Conservation (phyloP, 257 asterid genomes). For the Solanum sparsipilum region DNA sequence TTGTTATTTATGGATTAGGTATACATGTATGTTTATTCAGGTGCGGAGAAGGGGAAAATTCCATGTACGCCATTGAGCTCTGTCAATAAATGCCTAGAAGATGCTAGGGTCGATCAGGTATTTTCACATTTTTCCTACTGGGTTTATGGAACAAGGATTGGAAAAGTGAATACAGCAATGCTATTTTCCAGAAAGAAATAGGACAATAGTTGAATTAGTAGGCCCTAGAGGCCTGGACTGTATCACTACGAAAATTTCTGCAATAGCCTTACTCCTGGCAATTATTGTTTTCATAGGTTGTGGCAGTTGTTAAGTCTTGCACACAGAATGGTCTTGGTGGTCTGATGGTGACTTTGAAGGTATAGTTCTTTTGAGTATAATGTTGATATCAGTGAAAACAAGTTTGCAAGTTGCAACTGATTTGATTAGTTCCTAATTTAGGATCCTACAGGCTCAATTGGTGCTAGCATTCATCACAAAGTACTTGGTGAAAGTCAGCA, state of each 20-base stretch:
- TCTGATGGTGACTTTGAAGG: constrained; percentile 68
- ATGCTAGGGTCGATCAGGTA: constrained; percentile 56
- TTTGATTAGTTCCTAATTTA: constrained; percentile 14
- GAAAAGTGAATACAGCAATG: background rate
- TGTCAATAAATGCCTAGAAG: constrained; percentile 37
- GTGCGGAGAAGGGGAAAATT: constrained; percentile 36
- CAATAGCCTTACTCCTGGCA: background rate
- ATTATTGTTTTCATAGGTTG: constrained; percentile 46
- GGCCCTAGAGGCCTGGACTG: background rate
- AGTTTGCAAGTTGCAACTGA: constrained; percentile 12
- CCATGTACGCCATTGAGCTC: constrained; percentile 49
- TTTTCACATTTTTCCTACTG: background rate
- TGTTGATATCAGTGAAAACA: background rate
- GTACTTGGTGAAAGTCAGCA: constrained; percentile 47
- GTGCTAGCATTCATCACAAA: constrained; percentile 76
- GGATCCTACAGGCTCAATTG: constrained; percentile 90
- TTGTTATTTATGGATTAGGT: background rate
- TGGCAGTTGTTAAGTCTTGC: constrained; percentile 72
- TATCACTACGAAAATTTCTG: background rate
- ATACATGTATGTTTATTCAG: constrained; percentile 7
- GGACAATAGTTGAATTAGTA: background rate
- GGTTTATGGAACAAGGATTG: background rate
- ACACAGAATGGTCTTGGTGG: constrained; percentile 73
- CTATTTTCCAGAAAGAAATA: background rate
- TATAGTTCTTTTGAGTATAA: constrained; percentile 6